These are phyloP conservation scores for Cladophialophora exuberans DNA, from an alignment of 2,329 filamentous ascomycete species.

Conservation along the genomic window DNA sequence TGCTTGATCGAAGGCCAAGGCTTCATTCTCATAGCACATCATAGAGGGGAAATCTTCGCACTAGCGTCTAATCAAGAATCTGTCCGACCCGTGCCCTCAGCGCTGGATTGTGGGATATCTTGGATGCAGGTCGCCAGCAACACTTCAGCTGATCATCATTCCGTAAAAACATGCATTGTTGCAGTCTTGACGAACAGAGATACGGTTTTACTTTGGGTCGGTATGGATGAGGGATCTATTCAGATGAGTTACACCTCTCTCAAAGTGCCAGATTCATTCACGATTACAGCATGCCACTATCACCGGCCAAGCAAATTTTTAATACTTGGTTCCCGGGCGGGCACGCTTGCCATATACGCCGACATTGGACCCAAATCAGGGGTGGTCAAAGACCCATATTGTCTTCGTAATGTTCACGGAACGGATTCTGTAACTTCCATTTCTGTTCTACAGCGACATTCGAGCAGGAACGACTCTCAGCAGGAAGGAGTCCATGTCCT, in stretches of 20 bases:
- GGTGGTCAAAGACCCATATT: slow-evolving; percentile 26
- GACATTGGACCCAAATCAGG: slow-evolving; percentile 28
- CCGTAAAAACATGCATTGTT: slow-evolving; percentile 13
- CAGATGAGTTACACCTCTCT: slow-evolving; percentile 27
- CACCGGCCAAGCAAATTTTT: slow-evolving; percentile 34
- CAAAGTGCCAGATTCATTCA: slow-evolving; percentile 49
- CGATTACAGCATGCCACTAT: slow-evolving; percentile 54
- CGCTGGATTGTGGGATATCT: slow-evolving; percentile 9
- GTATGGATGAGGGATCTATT: neutral
- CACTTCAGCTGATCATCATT: neutral
- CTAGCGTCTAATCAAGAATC: neutral
- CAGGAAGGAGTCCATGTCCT: slow-evolving; percentile 58
- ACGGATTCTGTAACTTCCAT: slow-evolving; percentile 72
- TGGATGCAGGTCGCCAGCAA: slow-evolving; percentile 20
- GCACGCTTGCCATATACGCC: slow-evolving; percentile 55
- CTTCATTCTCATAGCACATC: slow-evolving; percentile 16
- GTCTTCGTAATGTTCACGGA: slow-evolving; percentile 45
- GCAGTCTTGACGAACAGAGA: slow-evolving; percentile 15
- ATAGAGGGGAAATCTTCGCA: slow-evolving; percentile 15
- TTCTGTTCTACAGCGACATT: slow-evolving; percentile 45
- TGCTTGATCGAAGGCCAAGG: slow-evolving; percentile 5
- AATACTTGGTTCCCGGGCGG: slow-evolving; percentile 62
- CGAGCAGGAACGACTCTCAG: slow-evolving; percentile 26
- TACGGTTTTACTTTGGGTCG: slow-evolving; percentile 20
- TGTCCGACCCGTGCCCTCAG: neutral